phyloP scores from a whole-genome alignment of 805 yeast species.

The Nakazawaea ishiwadae region DNA sequence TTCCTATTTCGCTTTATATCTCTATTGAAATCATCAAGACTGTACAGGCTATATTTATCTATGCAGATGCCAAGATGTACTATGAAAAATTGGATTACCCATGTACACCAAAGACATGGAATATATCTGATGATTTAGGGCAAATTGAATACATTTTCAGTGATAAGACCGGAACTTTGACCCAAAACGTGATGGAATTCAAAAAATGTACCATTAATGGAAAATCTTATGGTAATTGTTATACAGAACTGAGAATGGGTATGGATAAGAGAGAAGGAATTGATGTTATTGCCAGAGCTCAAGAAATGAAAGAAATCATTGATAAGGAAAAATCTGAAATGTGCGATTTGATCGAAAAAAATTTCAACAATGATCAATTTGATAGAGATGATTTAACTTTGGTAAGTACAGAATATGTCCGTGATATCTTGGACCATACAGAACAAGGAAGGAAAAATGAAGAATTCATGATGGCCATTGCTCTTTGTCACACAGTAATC shows the following conservation, averaged over 20 bases:
- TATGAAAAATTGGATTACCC: constrained; percentile 69
- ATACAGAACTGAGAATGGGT: constrained; percentile 81
- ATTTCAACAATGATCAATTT: constrained; percentile 42
- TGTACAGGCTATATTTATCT: constrained; percentile 76
- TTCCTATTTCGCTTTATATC: constrained; percentile 78
- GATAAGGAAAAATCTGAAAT: constrained; percentile 54
- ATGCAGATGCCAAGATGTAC: constrained; percentile 70
- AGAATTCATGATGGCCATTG: constrained; percentile 58
- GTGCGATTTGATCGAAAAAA: constrained; percentile 39
- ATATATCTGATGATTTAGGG: constrained; percentile 80
- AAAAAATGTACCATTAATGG: constrained; percentile 78
- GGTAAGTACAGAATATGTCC: constrained; percentile 51
- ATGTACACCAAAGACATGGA: constrained; percentile 83
- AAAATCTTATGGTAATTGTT: constrained; percentile 68
- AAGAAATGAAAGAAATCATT: constrained; percentile 47
- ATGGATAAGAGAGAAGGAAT: constrained; percentile 73
- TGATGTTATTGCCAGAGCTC: constrained; percentile 61
- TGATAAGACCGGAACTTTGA: constrained; percentile 81
- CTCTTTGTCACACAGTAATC: constrained; percentile 72
- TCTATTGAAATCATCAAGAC: constrained; percentile 81
- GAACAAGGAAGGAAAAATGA: constrained; percentile 45
- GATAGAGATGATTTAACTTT: constrained; percentile 52
- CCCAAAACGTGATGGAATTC: constrained; percentile 84
- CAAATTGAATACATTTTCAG: constrained; percentile 82
- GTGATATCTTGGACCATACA: constrained; percentile 40